A percentile compares a stretch with the other conserved stretches of the same genome.
Evolutionary conservation across 2,329 filamentous ascomycete species (phyloP).

Genomic region (Monilinia fructigena): DNA sequence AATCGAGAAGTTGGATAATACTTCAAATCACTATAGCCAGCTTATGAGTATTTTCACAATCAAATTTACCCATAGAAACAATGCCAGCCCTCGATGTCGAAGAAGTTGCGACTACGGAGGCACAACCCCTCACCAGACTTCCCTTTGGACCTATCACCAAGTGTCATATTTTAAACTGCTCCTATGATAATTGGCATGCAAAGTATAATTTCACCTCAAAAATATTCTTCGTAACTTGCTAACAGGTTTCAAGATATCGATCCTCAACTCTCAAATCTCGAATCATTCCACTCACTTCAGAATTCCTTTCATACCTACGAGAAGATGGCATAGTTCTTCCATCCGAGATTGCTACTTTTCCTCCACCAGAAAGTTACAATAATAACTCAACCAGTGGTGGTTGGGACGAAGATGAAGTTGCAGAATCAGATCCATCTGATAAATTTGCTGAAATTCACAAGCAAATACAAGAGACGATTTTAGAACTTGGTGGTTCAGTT

Average conservation of each 20-base stretch:
- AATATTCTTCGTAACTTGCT: neutral
- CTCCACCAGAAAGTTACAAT: slow-evolving; percentile 33
- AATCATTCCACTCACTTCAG: slow-evolving; percentile 71
- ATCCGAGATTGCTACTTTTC: slow-evolving; percentile 50
- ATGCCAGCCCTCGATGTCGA: slow-evolving; percentile 36
- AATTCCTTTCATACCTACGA: slow-evolving; percentile 82
- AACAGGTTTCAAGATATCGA: slow-evolving; percentile 59
- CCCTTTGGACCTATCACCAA: slow-evolving; percentile 82
- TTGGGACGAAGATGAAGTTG: slow-evolving; percentile 46
- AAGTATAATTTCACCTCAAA: slow-evolving; percentile 48
- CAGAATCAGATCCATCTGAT: slow-evolving; percentile 33
- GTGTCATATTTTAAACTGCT: slow-evolving; percentile 89
- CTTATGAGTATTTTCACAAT: neutral
- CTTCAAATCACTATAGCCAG: neutral
- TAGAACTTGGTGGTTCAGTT: slow-evolving; percentile 79
- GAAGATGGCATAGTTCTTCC: slow-evolving; percentile 91
- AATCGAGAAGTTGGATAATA: neutral
- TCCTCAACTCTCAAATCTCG: slow-evolving; percentile 80
- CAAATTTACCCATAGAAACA: slow-evolving; percentile 8
- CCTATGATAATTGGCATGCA: slow-evolving; percentile 89
- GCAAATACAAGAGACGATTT: slow-evolving; percentile 72
- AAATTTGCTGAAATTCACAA: slow-evolving; percentile 70
- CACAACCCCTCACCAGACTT: slow-evolving; percentile 43
- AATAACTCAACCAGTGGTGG: slow-evolving; percentile 54
- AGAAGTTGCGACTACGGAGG: slow-evolving; percentile 22